Evolutionary conservation across 805 yeast species (phyloP).

Genomic region (Schizosaccharomyces pombe): DNA sequence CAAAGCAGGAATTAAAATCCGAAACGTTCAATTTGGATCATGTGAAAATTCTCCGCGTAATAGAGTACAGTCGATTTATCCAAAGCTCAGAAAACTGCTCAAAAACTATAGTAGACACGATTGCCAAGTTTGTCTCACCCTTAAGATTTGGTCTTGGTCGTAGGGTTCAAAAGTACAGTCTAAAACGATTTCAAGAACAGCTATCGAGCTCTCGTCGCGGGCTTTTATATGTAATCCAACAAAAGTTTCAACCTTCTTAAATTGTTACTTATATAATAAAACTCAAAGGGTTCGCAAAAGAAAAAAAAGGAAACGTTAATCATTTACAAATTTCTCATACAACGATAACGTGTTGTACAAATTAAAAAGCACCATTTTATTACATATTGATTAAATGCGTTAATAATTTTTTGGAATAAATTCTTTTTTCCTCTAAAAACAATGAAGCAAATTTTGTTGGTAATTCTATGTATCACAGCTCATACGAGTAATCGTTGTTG

Average conservation of each 20-base stretch:
- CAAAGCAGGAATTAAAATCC: not conserved
- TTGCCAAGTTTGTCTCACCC: not conserved
- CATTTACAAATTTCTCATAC: too few species aligned
- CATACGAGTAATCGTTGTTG: too few species aligned
- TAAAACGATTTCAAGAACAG: not conserved
- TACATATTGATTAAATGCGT: too few species aligned
- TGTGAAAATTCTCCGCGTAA: not conserved
- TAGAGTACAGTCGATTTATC: not conserved
- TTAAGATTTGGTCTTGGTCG: not conserved
- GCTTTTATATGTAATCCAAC: not conserved
- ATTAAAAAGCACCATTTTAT: too few species aligned
- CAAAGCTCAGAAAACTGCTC: not conserved
- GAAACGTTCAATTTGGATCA: conserved; percentile 1
- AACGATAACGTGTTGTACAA: too few species aligned
- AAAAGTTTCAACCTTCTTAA: too few species aligned
- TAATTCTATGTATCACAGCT: too few species aligned
- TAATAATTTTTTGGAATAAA: too few species aligned
- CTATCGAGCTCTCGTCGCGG: not conserved
- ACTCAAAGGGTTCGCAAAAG: too few species aligned
- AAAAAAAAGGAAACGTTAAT: too few species aligned
- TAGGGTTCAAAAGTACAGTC: not conserved
- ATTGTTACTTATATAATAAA: too few species aligned
- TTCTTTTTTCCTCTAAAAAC: not conserved
- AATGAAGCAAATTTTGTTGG: not conserved
- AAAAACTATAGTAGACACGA: not conserved